Evolutionary conservation across 2,329 filamentous ascomycete species (phyloP).

Genomic region (Hymenoscyphus fructigenus): DNA sequence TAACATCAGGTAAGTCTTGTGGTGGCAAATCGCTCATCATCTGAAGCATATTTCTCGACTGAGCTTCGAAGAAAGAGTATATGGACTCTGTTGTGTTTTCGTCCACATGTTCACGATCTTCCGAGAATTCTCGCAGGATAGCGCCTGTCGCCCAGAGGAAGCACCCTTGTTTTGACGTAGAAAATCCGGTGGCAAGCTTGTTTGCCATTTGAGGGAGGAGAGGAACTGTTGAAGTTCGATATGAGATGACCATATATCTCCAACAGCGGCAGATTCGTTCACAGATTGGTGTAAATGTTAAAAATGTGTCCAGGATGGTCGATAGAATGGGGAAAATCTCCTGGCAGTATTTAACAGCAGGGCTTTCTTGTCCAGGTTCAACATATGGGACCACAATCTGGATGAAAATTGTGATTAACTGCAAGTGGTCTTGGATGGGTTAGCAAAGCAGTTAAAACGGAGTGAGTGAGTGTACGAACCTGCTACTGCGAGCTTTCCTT

Average conservation of each 20-base stretch:
- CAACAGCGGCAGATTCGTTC: conserved; percentile 94
- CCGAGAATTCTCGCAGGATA: conserved; percentile 92
- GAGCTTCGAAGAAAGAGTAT: conserved; percentile 91
- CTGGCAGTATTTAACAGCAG: conserved; percentile 92
- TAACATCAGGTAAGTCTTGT: conserved; percentile 59
- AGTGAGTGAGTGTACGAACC: conserved; percentile 48
- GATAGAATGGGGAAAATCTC: conserved; percentile 88
- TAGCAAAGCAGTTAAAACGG: not conserved
- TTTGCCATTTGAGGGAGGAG: conserved; percentile 83
- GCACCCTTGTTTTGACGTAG: conserved; percentile 83
- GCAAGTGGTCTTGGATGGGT: conserved; percentile 68
- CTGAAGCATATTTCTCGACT: conserved; percentile 84
- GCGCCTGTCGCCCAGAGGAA: conserved; percentile 98
- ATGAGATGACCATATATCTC: conserved; percentile 96
- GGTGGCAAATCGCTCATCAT: conserved; percentile 80
- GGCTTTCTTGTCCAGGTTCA: conserved; percentile 71
- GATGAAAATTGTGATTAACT: conserved; percentile 88
- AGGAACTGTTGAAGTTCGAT: conserved; percentile 84
- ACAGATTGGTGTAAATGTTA: conserved; percentile 81
- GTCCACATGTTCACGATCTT: conserved; percentile 82
- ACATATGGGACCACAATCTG: conserved; percentile 75
- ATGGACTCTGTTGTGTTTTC: conserved; percentile 81
- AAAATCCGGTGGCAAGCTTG: conserved; percentile 83
- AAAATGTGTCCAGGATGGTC: conserved; percentile 84
- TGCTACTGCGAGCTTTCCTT: conserved; percentile 81